Conservation (phyloP, 768 basidiomycete species). For the Mycena venus region DNA sequence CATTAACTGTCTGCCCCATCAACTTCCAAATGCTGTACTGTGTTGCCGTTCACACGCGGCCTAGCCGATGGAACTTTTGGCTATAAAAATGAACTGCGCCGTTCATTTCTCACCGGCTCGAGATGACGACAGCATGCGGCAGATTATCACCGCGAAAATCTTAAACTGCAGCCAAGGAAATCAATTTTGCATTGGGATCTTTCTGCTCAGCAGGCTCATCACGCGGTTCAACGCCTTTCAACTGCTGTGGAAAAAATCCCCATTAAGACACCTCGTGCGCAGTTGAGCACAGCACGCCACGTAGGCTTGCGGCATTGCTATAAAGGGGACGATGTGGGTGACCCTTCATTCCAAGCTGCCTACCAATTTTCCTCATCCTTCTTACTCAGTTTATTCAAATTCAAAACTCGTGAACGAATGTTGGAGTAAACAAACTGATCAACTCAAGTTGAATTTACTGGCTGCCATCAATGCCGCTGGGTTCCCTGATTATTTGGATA, state of each 20-base stretch:
- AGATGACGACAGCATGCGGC: conserved; percentile 7
- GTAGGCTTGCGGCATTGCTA: no score
- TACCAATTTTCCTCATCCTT: no score
- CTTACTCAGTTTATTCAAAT: no score
- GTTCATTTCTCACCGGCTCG: conserved; percentile 6
- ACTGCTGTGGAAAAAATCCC: neutral
- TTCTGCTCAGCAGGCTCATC: conserved; percentile 4
- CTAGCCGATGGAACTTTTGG: neutral
- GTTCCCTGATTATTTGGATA: no score
- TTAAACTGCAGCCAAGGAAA: neutral
- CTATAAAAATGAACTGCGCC: conserved; percentile 6
- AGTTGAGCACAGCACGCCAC: no score
- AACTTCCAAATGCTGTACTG: conserved; percentile 9
- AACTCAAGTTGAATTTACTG: no score
- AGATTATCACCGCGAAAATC: neutral
- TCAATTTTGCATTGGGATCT: conserved; percentile 3
- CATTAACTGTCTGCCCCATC: neutral
- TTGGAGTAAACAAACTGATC: no score
- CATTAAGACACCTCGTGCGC: neutral
- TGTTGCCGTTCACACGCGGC: neutral
- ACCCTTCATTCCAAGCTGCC: no score
- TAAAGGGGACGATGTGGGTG: no score
- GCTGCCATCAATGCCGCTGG: no score
- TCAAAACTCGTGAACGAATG: no score
- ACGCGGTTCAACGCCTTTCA: neutral